These are phyloP conservation scores for Pleurotus pulmonarius DNA, from an alignment of 768 basidiomycete species.

Conservation along the genomic window DNA sequence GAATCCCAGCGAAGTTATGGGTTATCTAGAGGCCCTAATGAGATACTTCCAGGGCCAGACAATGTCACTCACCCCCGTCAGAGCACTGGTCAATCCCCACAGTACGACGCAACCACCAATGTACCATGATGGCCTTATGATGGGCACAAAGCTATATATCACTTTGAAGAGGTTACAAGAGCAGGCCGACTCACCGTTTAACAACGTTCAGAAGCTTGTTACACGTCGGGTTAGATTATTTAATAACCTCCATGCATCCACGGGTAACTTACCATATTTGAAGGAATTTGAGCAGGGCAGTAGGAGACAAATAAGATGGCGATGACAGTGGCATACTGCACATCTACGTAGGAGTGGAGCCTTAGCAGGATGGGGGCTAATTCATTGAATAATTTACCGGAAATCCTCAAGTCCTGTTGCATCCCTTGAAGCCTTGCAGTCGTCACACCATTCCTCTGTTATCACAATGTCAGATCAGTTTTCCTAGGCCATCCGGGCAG, in stretches of 20 bases:
- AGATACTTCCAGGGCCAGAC: background rate
- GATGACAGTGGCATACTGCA: slow-evolving; percentile 47
- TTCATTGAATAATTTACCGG: slow-evolving; percentile 24
- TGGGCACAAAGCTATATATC: background rate
- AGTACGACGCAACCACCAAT: slow-evolving; percentile 56
- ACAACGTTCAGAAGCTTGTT: slow-evolving; percentile 51
- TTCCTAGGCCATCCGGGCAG: background rate
- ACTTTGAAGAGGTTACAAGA: background rate
- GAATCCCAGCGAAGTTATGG: slow-evolving; percentile 47
- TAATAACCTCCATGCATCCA: background rate
- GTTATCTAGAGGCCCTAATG: slow-evolving; percentile 32
- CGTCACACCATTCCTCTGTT: slow-evolving; percentile 45
- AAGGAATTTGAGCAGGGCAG: slow-evolving; percentile 62
- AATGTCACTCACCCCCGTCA: slow-evolving; percentile 51
- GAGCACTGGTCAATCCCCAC: slow-evolving; percentile 61
- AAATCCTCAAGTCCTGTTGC: slow-evolving; percentile 43
- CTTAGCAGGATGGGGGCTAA: background rate
- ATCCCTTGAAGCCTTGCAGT: slow-evolving; percentile 48
- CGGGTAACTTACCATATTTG: slow-evolving; percentile 48
- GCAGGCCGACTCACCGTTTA: slow-evolving; percentile 37
- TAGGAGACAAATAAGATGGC: slow-evolving; percentile 57
- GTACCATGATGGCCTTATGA: slow-evolving; percentile 52
- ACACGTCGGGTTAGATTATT: too few species aligned
- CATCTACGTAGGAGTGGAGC: slow-evolving; percentile 13
- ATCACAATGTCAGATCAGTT: background rate